These are phyloP conservation scores for Diaporthe citrichinensis DNA, from an alignment of 2,329 filamentous ascomycete genomes.

Conservation along the genomic window DNA sequence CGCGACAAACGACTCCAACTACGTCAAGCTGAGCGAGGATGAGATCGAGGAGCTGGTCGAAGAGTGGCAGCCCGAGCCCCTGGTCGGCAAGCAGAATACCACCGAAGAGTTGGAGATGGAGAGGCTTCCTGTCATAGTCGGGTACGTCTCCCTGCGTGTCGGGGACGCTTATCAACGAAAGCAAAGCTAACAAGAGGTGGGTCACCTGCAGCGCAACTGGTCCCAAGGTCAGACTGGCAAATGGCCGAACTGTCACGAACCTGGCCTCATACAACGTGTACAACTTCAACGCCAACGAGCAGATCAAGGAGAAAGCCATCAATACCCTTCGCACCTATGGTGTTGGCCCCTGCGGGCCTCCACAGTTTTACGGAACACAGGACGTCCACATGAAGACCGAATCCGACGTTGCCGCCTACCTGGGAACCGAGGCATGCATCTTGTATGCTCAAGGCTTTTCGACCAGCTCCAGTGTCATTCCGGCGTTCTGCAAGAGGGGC, in stretches of 20 bases:
- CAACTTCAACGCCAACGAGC: slow-evolving; percentile 94
- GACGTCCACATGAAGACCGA: slow-evolving; percentile 99
- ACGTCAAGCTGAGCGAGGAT: slow-evolving; percentile 90
- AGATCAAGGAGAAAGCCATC: slow-evolving; percentile 94
- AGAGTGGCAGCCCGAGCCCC: slow-evolving; percentile 95
- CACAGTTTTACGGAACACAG: slow-evolving; percentile 98
- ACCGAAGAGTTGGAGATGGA: slow-evolving; percentile 88
- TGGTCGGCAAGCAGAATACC: slow-evolving; percentile 80
- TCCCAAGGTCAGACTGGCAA: slow-evolving; percentile 89
- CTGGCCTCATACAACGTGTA: slow-evolving; percentile 97
- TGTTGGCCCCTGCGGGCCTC: slow-evolving; percentile 95
- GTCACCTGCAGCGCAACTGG: slow-evolving; percentile 78
- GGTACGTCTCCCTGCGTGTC: slow-evolving; percentile 65
- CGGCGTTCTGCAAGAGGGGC: slow-evolving; percentile 95
- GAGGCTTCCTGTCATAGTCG: slow-evolving; percentile 87
- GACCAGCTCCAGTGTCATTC: slow-evolving; percentile 96
- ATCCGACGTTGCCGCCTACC: slow-evolving; percentile 89
- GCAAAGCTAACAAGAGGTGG: slow-evolving; percentile 11
- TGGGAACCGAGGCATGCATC: slow-evolving; percentile 91
- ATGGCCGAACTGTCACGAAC: slow-evolving; percentile 91
- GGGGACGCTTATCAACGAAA: neutral
- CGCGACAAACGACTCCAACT: slow-evolving; percentile 89
- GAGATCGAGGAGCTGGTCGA: slow-evolving; percentile 98
- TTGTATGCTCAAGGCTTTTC: slow-evolving; percentile 97
- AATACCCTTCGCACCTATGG: slow-evolving; percentile 95